phyloP scores from a whole-genome alignment of 2,329 filamentous ascomycete species.

The Shiraia bambusicola region DNA sequence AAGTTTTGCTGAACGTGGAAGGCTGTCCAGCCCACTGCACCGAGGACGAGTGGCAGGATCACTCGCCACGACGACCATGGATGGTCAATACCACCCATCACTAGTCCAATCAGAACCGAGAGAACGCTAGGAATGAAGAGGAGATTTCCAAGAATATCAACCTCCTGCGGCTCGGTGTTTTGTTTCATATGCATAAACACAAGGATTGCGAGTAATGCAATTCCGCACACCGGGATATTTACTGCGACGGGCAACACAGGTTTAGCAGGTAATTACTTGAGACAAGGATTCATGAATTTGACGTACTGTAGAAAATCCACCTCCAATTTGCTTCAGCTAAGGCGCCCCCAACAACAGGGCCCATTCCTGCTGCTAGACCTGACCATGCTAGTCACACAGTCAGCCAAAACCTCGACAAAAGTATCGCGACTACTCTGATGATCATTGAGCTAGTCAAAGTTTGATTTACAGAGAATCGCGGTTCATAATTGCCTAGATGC shows the following conservation, averaged over 20 bases:
- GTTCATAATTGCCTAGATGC: too few relatives aligned
- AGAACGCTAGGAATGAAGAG: constrained; percentile 44
- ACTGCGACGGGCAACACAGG: too few relatives aligned
- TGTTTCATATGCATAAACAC: constrained; percentile 42
- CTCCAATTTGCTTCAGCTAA: constrained; percentile 41
- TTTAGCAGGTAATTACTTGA: too few relatives aligned
- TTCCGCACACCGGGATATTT: constrained; percentile 1
- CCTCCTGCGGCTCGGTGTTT: neutral
- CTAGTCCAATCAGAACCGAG: constrained; percentile 45
- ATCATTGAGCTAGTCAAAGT: too few relatives aligned
- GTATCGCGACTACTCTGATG: too few relatives aligned
- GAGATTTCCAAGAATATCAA: constrained; percentile 47
- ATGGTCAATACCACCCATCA: constrained; percentile 45
- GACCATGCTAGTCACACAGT: neutral
- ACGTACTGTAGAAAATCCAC: constrained; percentile 48
- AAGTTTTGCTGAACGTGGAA: constrained; percentile 42
- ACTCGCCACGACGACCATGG: constrained; percentile 46
- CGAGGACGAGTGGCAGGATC: constrained; percentile 49
- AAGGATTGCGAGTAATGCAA: constrained; percentile 10
- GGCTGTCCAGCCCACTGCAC: constrained; percentile 40
- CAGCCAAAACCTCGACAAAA: too few relatives aligned
- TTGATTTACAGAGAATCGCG: too few relatives aligned
- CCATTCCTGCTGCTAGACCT: constrained; percentile 9
- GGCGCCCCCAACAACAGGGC: constrained; percentile 18
- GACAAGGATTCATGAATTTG: too few relatives aligned